A percentile compares a stretch with the other conserved stretches of the same genome.
These are phyloP conservation scores for Pleomassaria siparia DNA, from an alignment of 2,329 filamentous ascomycete species.

Conservation along the genomic window DNA sequence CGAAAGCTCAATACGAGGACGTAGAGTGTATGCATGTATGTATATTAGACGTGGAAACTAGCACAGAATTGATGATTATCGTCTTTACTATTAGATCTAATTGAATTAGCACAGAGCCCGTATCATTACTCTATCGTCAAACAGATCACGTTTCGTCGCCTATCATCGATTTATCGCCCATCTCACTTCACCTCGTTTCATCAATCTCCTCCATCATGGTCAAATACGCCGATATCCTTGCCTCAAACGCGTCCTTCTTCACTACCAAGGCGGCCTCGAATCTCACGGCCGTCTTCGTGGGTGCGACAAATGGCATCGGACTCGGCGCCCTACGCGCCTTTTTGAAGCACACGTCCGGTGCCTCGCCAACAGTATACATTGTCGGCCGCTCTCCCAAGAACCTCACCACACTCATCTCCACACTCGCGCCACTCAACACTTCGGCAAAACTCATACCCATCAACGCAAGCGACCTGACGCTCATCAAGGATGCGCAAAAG, in stretches of 20 bases:
- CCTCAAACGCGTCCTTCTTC: constrained; percentile 9
- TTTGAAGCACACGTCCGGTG: constrained; percentile 9
- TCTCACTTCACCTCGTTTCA: no score
- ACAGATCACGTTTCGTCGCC: neutral
- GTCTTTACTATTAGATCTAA: no score
- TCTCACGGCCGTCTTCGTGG: constrained; percentile 18
- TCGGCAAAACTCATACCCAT: constrained; percentile 13
- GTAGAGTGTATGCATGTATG: no score
- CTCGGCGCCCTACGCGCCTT: constrained; percentile 12
- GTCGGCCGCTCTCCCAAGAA: constrained; percentile 6
- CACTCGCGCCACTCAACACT: constrained; percentile 6
- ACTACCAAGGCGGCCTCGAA: constrained; percentile 1
- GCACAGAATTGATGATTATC: no score
- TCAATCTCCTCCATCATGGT: constrained; percentile 9
- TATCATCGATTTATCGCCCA: neutral
- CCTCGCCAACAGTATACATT: constrained; percentile 15
- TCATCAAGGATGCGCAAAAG: constrained; percentile 10
- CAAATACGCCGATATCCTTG: constrained; percentile 9
- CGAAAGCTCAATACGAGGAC: no score
- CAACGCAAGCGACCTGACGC: constrained; percentile 13
- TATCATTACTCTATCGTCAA: neutral
- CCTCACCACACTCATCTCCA: constrained; percentile 2
- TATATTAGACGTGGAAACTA: no score
- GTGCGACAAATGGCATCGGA: constrained; percentile 19
- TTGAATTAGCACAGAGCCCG: no score